Conservation (phyloP, 2,329 filamentous ascomycete genomes). For the Alternaria tenuissima region DNA sequence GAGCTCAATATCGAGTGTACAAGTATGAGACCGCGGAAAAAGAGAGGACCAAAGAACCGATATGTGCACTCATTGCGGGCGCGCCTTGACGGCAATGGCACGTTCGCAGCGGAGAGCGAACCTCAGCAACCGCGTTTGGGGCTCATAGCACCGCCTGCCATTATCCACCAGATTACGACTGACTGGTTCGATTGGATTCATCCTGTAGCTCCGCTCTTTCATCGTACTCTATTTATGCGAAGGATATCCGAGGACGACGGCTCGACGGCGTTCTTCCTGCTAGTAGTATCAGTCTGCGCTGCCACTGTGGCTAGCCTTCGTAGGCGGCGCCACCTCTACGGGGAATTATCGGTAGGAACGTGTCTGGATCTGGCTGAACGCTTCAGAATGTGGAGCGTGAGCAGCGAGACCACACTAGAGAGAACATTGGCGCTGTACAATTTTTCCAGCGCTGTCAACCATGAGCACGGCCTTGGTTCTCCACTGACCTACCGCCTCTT, state of each 20-base stretch:
- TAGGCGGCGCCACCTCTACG: conserved; percentile 25
- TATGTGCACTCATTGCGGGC: conserved; percentile 20
- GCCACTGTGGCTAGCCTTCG: conserved; percentile 29
- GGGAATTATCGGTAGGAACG: conserved; percentile 19
- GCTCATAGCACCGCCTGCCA: conserved; percentile 16
- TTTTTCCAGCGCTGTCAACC: conserved; percentile 23
- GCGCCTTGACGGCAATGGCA: conserved; percentile 6
- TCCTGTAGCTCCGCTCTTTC: conserved; percentile 29
- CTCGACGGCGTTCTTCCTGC: background rate
- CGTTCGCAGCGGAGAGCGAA: background rate
- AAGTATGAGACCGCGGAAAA: conserved; percentile 24
- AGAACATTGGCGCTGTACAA: conserved; percentile 24
- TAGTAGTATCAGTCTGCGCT: conserved; percentile 26
- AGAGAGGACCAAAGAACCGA: conserved; percentile 30
- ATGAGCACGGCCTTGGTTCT: conserved; percentile 25
- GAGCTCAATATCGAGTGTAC: conserved; percentile 27
- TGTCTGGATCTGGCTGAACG: conserved; percentile 27
- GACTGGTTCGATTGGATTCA: conserved; percentile 36
- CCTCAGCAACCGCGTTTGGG: conserved; percentile 1
- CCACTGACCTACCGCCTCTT: conserved; percentile 22
- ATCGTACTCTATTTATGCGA: conserved; percentile 18
- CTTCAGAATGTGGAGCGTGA: conserved; percentile 20
- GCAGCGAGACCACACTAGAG: conserved; percentile 9
- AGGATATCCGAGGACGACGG: conserved; percentile 4
- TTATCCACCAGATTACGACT: conserved; percentile 18